Evolutionary conservation across 2,329 filamentous ascomycete genomes (phyloP).

Genomic region (Xylaria sp.): DNA sequence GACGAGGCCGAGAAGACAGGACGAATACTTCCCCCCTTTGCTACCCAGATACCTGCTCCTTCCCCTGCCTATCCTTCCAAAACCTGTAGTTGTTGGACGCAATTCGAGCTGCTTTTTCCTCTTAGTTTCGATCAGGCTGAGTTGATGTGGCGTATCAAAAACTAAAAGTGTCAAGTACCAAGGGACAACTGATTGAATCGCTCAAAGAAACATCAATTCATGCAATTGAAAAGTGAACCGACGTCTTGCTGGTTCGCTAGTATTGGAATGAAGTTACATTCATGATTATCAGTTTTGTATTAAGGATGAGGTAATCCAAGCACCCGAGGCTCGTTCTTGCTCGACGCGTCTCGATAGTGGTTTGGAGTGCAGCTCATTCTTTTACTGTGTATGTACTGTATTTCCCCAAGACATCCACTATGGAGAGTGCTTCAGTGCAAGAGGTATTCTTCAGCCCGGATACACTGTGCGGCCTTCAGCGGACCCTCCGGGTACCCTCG

Average conservation of each 20-base stretch:
- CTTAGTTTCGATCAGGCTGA: background rate
- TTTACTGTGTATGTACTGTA: background rate
- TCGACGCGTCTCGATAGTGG: conserved; percentile 14
- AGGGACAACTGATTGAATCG: conserved; percentile 1
- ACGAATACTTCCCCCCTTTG: conserved; percentile 1
- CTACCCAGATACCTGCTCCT: conserved; percentile 13
- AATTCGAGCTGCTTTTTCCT: background rate
- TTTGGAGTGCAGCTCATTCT: background rate
- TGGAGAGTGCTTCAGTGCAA: background rate
- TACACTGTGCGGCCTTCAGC: background rate
- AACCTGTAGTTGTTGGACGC: background rate
- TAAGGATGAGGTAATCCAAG: background rate
- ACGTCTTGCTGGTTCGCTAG: background rate
- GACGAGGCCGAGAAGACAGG: background rate
- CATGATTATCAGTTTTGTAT: background rate
- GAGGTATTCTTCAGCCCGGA: background rate
- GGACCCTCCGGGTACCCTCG: background rate
- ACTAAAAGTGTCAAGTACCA: background rate
- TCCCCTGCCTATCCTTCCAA: conserved; percentile 6
- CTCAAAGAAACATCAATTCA: conserved; percentile 2
- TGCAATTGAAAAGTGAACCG: background rate
- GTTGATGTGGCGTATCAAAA: background rate
- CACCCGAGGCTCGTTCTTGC: background rate
- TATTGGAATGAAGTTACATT: conserved; percentile 6
- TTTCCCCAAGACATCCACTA: background rate